Evolutionary conservation across 2,329 filamentous ascomycete genomes (phyloP), one percentile per base, ranked within the genome.

Genomic region (Acephala macrosclerotiorum): DNA sequence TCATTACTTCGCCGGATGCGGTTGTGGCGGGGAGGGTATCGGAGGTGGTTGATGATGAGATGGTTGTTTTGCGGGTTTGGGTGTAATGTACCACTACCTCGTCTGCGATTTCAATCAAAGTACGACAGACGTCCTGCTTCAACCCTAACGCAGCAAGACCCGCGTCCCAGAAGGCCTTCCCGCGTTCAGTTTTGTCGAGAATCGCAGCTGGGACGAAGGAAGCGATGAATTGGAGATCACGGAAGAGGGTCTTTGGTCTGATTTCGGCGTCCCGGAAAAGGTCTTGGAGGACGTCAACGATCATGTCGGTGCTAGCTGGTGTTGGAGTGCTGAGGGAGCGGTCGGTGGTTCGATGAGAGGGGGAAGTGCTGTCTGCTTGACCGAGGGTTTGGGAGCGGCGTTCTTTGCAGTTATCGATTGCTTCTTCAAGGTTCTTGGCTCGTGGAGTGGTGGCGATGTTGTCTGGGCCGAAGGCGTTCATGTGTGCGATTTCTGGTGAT

Each of bases 111-210:
- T 91, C 88, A 33, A 92, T 75, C 42, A 78, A 63, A 60, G 92
- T 93, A 56, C 89, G 87, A 78, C 93, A 95, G 4, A 75, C 73
- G 51, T 97, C 94, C 72, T 93, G 90, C 79, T 98, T 98, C 59
- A 98, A 84, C 38, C 91, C 88, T n/a, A 97, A 83, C 1, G 95
- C 94, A 0, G 96, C 95, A 6, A 97, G 85, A 0, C 92, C 93
- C 29, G 94, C 91, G 73, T 97, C 93, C 76, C 76, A 77, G 77
- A 98, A 98, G 0, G 94, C 93, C 72, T 94, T 96, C 59, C 86
- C 88, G 2, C 82, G 83, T 47, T 89, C 88, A 0, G 86, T 85
- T 70, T 84, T 85, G 73, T 91, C 89, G 8, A 91, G 79, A 1
- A 89, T 80, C 0, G 83, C 80, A 0, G 87, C 77, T 5, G 88